Evolutionary conservation across 108 stramenopile species (phyloP).

Genomic region (Nitzschia inconspicua): DNA sequence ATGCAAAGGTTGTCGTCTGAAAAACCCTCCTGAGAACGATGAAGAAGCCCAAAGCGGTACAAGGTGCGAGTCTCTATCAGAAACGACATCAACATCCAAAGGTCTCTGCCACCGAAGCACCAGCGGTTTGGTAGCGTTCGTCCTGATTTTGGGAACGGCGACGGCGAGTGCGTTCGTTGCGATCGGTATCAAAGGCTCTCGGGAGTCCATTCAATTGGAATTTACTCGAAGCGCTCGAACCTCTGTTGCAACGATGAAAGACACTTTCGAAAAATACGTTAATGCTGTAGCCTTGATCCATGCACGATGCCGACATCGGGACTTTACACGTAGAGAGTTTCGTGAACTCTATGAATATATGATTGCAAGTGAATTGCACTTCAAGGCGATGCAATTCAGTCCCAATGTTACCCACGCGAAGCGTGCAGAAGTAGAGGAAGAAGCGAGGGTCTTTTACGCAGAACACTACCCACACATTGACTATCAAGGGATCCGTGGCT

Average conservation of each 20-base stretch:
- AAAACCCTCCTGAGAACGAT: no score
- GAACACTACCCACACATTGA: constrained; percentile 31
- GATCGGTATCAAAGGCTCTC: constrained; percentile 13
- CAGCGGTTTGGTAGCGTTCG: constrained; percentile 1
- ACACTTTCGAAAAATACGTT: constrained; percentile 32
- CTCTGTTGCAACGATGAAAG: constrained; percentile 8
- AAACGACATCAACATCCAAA: no score
- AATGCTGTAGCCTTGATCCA: constrained; percentile 32
- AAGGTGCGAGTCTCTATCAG: no score
- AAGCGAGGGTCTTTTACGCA: constrained; percentile 21
- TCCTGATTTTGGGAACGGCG: constrained; percentile 15
- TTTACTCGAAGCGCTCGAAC: constrained; percentile 27
- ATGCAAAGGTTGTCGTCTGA: no score
- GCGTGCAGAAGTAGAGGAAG: constrained; percentile 25
- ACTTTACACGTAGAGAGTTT: constrained; percentile 25
- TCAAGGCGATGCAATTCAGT: constrained; percentile 31
- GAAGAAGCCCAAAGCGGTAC: no score
- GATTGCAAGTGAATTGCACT: constrained; percentile 5
- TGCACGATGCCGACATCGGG: constrained; percentile 23
- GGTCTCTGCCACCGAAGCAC: no score
- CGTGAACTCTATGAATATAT: constrained; percentile 40
- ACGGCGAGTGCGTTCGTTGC: constrained; percentile 14
- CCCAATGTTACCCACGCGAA: constrained; percentile 33
- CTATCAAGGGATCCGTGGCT: constrained; percentile 30
- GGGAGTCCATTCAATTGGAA: constrained; percentile 2